These are phyloP conservation scores for Suhomyces atakaporum DNA, from an alignment of 1,139 yeast genomes.

Conservation along the genomic window DNA sequence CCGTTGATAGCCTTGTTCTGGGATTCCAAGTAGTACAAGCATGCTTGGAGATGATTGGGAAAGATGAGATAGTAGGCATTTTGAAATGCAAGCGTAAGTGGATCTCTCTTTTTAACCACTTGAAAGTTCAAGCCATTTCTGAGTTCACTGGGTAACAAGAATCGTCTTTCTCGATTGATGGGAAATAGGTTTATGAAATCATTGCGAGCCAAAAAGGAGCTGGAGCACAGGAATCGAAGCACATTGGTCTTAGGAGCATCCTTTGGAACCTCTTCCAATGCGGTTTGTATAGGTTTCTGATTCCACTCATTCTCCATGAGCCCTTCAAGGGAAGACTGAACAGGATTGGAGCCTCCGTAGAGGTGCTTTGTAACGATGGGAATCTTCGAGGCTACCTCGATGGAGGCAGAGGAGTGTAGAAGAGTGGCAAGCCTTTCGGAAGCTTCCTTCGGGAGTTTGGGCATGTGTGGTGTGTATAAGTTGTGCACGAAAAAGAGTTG, in stretches of 20 bases:
- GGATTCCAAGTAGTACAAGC: slow-evolving; percentile 53
- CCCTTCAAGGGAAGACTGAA: slow-evolving; percentile 31
- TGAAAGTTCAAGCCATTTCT: slow-evolving; percentile 30
- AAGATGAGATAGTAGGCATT: slow-evolving; percentile 58
- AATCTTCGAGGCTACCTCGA: slow-evolving; percentile 29
- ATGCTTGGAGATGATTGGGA: slow-evolving; percentile 48
- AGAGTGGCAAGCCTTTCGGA: slow-evolving; percentile 34
- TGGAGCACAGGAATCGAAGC: slow-evolving; percentile 37
- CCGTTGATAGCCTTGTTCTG: slow-evolving; percentile 53
- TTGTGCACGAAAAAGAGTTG: no score
- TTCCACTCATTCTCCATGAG: slow-evolving; percentile 36
- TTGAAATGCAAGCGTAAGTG: slow-evolving; percentile 42
- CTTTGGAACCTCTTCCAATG: slow-evolving; percentile 25
- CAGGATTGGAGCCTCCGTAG: slow-evolving; percentile 20
- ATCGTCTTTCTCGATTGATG: slow-evolving; percentile 31
- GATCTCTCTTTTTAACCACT: slow-evolving; percentile 51
- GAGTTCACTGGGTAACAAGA: slow-evolving; percentile 24
- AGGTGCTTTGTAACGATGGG: slow-evolving; percentile 31
- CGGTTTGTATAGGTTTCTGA: slow-evolving; percentile 30
- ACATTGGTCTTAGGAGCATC: slow-evolving; percentile 29
- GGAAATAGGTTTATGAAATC: slow-evolving; percentile 47
- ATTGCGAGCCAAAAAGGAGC: slow-evolving; percentile 34
- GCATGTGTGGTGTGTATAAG: no score
- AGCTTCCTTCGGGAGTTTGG: slow-evolving; percentile 23
- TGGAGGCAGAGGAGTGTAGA: slow-evolving; percentile 33